Conservation (phyloP, 495 filamentous ascomycete genomes). For the Hyaloscypha finlandica region DNA sequence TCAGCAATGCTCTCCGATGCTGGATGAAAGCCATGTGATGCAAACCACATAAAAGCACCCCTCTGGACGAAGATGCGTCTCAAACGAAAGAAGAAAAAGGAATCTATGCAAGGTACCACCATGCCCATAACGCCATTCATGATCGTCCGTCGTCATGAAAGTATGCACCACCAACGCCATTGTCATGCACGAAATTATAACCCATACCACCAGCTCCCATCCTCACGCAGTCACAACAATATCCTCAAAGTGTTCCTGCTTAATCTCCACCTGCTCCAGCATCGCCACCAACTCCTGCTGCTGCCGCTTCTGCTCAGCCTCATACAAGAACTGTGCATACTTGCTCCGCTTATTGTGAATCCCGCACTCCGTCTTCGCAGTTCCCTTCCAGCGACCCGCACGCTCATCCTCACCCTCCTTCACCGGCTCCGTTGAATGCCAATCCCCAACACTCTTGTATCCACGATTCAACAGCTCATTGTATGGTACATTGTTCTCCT, state of each 20-base stretch:
- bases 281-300: constrained; percentile 54
- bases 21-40: neutral
- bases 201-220: neutral
- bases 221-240: neutral
- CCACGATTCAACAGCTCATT: constrained; percentile 86
- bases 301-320: constrained; percentile 72
- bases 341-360: constrained; percentile 96
- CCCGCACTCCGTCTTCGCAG: constrained; percentile 92
- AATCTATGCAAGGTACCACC: neutral
- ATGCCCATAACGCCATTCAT: constrained; percentile 3
- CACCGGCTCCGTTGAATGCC: constrained; percentile 94
- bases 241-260: constrained; percentile 10
- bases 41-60: neutral
- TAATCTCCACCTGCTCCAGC: constrained; percentile 39
- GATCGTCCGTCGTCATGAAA: neutral
- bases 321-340: constrained; percentile 80
- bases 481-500: constrained; percentile 86
- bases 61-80: neutral
- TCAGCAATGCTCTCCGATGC: neutral
- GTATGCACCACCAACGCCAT: constrained; percentile 4
- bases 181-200: neutral
- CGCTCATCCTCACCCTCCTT: constrained; percentile 92
- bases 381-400: constrained; percentile 95
- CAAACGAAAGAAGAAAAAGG: neutral
- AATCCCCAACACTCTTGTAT: constrained; percentile 97